A percentile compares a stretch with the other conserved stretches of the same genome.
These are phyloP conservation scores for Venturia aucupariae DNA, from an alignment of 2,329 filamentous ascomycete species.

Conservation along the genomic window DNA sequence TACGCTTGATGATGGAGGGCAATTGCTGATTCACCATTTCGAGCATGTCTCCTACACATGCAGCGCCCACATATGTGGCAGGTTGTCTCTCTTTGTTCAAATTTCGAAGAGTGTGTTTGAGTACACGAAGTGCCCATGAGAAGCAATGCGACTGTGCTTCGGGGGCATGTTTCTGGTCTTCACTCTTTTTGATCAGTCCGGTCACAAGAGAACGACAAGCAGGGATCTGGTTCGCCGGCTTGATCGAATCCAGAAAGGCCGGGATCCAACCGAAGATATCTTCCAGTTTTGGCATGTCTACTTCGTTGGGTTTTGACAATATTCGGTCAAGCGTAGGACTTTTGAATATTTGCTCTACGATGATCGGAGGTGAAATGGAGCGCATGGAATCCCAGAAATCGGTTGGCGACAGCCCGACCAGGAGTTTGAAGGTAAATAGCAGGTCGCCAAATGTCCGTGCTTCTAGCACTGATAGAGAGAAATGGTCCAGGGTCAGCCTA, in stretches of 20 bases:
- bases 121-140: conserved; percentile 22
- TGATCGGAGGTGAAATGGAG: conserved; percentile 65
- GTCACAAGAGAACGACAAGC: conserved; percentile 71
- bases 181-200: conserved; percentile 60
- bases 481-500: conserved; percentile 52
- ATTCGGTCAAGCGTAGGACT: conserved; percentile 57
- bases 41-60: conserved; percentile 46
- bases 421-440: conserved; percentile 57
- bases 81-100: conserved; percentile 26
- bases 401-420: conserved; percentile 65
- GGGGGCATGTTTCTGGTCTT: conserved; percentile 32
- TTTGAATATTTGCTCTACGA: conserved; percentile 76
- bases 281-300: conserved; percentile 46
- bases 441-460: conserved; percentile 51
- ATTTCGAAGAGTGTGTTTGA: conserved; percentile 26
- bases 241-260: conserved; percentile 69
- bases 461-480: conserved; percentile 32
- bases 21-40: conserved; percentile 56
- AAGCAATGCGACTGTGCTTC: conserved; percentile 8
- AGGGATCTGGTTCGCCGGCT: conserved; percentile 64
- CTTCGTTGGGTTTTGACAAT: conserved; percentile 37
- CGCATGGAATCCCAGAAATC: conserved; percentile 87
- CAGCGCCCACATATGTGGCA: conserved; percentile 31
- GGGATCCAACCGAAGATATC: conserved; percentile 68
- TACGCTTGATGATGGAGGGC: conserved; percentile 25